These are phyloP conservation scores for Backusella sp. DNA, from an alignment of 192 early-diverging fungal species.

Conservation along the genomic window DNA sequence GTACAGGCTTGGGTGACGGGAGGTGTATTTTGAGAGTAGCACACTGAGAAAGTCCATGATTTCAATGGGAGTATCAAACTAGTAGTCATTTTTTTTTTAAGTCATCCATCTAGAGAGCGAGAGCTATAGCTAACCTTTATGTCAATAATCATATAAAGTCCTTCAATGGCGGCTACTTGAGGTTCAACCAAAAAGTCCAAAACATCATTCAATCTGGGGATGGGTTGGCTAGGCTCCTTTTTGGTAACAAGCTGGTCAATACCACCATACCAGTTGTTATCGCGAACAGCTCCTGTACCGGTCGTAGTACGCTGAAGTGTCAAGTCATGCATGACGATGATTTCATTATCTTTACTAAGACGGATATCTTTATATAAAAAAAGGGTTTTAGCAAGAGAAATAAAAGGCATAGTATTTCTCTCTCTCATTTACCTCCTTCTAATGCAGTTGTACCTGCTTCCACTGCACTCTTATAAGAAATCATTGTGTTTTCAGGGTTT, in stretches of 20 bases:
- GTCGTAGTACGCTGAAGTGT: conserved; percentile 49
- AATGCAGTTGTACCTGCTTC: conserved; percentile 49
- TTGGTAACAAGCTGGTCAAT: conserved; percentile 51
- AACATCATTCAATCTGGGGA: conserved; percentile 49
- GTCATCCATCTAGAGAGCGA: neutral
- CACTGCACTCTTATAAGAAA: conserved; percentile 50
- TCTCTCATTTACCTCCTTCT: conserved; percentile 37
- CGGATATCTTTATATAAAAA: conserved; percentile 43
- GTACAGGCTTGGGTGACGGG: neutral
- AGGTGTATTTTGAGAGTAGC: conserved; percentile 14
- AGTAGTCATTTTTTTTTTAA: neutral
- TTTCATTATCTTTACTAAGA: conserved; percentile 48
- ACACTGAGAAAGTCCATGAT: conserved; percentile 31
- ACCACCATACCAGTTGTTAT: conserved; percentile 44
- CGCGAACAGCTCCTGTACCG: conserved; percentile 41
- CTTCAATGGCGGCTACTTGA: conserved; percentile 29
- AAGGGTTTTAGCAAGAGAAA: neutral
- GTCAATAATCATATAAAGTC: conserved; percentile 53
- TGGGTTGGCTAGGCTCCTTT: conserved; percentile 39
- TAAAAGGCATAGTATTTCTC: neutral
- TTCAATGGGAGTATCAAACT: conserved; percentile 37
- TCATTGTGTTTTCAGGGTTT: conserved; percentile 57
- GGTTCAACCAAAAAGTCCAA: conserved; percentile 44
- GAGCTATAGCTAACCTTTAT: conserved; percentile 42
- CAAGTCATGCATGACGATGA: conserved; percentile 57